A percentile compares a stretch with the other conserved stretches of the same genome.
Evolutionary conservation across 2,329 filamentous ascomycete genomes (phyloP).

Genomic region (Penicillium sp.): DNA sequence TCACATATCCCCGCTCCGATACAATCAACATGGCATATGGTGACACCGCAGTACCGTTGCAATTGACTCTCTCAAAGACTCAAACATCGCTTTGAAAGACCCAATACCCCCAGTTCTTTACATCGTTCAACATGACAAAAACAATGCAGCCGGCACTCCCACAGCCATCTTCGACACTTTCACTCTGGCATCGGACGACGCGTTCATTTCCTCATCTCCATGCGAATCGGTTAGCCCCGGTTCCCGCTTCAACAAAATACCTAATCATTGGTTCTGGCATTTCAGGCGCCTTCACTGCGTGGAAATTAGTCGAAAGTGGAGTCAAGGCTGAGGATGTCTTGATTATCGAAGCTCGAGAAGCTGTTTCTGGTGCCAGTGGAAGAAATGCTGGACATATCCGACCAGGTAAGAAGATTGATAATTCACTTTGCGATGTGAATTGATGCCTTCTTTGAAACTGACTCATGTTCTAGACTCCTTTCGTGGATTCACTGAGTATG

Average conservation of each 20-base stretch:
- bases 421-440: background rate
- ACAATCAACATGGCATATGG: background rate
- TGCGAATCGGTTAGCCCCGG: conserved; percentile 33
- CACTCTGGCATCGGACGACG: conserved; percentile 47
- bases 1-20: background rate
- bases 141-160: conserved; percentile 5
- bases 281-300: conserved; percentile 44
- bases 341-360: conserved; percentile 48
- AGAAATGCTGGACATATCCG: conserved; percentile 50
- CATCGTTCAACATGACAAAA: background rate
- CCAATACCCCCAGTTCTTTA: too few species aligned
- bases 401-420: conserved; percentile 19
- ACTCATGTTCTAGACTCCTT: conserved; percentile 1
- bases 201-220: conserved; percentile 45
- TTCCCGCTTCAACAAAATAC: conserved; percentile 36
- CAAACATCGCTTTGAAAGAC: too few species aligned
- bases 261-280: conserved; percentile 48
- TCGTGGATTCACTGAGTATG: conserved; percentile 1
- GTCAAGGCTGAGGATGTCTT: conserved; percentile 36
- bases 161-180: conserved; percentile 1
- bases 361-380: conserved; percentile 46
- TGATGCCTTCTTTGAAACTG: too few species aligned
- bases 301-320: conserved; percentile 41
- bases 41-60: too few species aligned
- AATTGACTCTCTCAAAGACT: too few species aligned